Base-by-base conservation (phyloP, 1,284 basidiomycete species). In the Agroathelia rolfsii region DNA sequence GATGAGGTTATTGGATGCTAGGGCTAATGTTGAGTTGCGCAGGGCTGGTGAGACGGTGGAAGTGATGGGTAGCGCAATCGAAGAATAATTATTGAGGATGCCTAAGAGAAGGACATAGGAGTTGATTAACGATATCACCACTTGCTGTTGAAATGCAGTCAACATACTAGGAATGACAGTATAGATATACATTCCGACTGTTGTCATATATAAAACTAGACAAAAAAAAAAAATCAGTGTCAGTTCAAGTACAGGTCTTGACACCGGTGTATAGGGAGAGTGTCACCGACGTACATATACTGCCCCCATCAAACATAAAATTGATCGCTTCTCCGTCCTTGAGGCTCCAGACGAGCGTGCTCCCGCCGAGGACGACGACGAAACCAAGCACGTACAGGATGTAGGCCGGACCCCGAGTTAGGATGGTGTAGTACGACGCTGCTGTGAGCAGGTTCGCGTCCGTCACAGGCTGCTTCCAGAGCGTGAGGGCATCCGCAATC, bases 301-400 rank as follows among this genome's bases (percentile, higher is more conserved):
- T 85, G 26, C 76, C 84, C 14, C 83, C 83, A 46, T 87, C 83
- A 48, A 87, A 87, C 83, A 87, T 86, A 47, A 87, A 60, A 52
- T 87, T 87, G 22, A 72, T 79, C 2, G 83, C 84, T 43, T 72
- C 58, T 6, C 79, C 73, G 42, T 87, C 82, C 16, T 70, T 62
- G 41, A 86, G 60, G 51, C 80, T 85, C 76, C 76, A 81, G 12
- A 83, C 58, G 35, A 86, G 72, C 26, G 76, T 78, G 15, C 62
- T 52, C 2, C 61, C 78, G 4, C 82, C 83, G 14, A 76, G 53
- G 4, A 61, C 26, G 21, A 74, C 66, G 24, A 84, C 56, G 11
- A 59, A 58, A 11, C 54, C 62, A 26, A 83, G 63, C 24, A 73
- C 48, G 41, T 72, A 78, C 25, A 69, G 58, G 32, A 73, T 57